Evolutionary conservation across 805 yeast genomes (phyloP).

Genomic region (Pichia eremophila): DNA sequence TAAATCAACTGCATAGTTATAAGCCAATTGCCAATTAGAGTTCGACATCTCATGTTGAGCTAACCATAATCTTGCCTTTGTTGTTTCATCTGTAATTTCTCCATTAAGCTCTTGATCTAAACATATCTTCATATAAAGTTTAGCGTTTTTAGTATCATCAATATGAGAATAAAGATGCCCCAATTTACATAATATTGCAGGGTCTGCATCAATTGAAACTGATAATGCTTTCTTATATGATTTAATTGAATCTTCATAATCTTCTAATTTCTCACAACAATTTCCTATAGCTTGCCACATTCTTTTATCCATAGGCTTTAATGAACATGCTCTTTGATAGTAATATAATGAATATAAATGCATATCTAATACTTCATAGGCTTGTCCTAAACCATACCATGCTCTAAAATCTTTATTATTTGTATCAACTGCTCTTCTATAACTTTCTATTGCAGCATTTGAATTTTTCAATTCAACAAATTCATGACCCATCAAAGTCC

Average conservation of each 20-base stretch:
- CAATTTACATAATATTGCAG: constrained; percentile 50
- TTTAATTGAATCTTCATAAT: constrained; percentile 63
- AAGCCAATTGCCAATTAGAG: constrained; percentile 58
- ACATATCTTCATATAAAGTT: constrained; percentile 56
- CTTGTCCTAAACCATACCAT: constrained; percentile 98
- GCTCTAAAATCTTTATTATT: constrained; percentile 87
- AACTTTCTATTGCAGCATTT: constrained; percentile 95
- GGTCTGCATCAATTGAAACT: constrained; percentile 41
- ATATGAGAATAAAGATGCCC: constrained; percentile 58
- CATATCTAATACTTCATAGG: constrained; percentile 94
- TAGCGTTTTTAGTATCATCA: constrained; percentile 44
- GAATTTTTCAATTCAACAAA: constrained; percentile 92
- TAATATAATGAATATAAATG: constrained; percentile 85
- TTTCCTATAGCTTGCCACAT: constrained; percentile 96
- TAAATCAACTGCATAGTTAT: constrained; percentile 62
- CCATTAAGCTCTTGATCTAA: constrained; percentile 55
- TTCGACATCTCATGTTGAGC: constrained; percentile 56
- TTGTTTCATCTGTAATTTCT: constrained; percentile 62
- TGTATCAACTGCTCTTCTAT: constrained; percentile 86
- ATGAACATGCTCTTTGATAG: constrained; percentile 80
- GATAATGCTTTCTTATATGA: constrained; percentile 72
- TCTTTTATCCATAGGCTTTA: constrained; percentile 81
- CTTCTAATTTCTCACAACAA: constrained; percentile 74
- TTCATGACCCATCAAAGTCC: constrained; percentile 99
- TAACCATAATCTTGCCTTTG: constrained; percentile 80